Evolutionary conservation across 106 monocot genomes (phyloP).

Genomic region (Platanthera zijinensis): DNA sequence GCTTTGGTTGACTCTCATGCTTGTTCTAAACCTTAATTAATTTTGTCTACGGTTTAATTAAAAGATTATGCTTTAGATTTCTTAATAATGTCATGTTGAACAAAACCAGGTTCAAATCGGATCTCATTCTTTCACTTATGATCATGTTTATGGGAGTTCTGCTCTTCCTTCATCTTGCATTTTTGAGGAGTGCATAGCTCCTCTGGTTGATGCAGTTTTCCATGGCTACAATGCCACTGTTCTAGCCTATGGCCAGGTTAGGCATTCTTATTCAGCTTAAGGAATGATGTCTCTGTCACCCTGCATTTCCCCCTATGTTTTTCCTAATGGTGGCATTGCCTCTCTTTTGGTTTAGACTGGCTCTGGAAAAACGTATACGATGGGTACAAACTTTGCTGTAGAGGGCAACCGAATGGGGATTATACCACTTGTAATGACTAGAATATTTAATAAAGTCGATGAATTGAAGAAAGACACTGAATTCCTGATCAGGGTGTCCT

Average conservation of each 20-base stretch:
- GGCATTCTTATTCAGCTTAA: neutral
- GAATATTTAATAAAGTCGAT: constrained; percentile 59
- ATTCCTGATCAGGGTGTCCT: constrained; percentile 82
- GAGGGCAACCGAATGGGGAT: constrained; percentile 46
- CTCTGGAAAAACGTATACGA: constrained; percentile 97
- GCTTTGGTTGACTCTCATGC: neutral
- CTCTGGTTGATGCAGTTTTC: constrained; percentile 79
- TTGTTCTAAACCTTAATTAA: no score
- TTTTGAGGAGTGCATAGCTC: constrained; percentile 69
- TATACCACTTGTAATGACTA: constrained; percentile 81
- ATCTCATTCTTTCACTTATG: constrained; percentile 77
- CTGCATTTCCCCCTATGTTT: neutral
- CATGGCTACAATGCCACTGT: constrained; percentile 94
- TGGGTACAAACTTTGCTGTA: constrained; percentile 85
- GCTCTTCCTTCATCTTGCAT: constrained; percentile 35
- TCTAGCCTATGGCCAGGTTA: constrained; percentile 97
- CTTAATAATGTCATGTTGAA: neutral
- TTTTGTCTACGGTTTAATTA: no score
- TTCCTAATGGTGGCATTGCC: neutral
- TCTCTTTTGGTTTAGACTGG: constrained; percentile 54
- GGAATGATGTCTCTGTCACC: neutral
- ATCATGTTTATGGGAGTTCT: constrained; percentile 75
- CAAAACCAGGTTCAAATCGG: constrained; percentile 81
- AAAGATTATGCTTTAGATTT: neutral
- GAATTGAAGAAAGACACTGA: constrained; percentile 43